phyloP scores from a whole-genome alignment of 2,329 filamentous ascomycete species.

The Diaporthe sp. region DNA sequence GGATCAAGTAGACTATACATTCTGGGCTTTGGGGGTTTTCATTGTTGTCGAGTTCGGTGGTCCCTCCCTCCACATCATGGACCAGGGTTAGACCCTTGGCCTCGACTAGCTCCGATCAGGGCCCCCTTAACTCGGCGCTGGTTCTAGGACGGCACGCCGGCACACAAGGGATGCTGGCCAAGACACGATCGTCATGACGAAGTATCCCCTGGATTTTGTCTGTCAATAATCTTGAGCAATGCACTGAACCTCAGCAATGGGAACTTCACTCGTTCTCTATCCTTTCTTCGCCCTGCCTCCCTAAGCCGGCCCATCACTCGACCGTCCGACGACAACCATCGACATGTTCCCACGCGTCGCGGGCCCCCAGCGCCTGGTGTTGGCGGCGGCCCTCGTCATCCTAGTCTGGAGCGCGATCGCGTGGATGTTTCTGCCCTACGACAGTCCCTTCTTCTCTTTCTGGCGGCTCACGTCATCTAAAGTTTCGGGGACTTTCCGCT shows the following conservation, averaged over 20 bases:
- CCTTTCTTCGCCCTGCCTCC: conserved; percentile 4
- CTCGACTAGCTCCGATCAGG: neutral
- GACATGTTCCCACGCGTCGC: conserved; percentile 38
- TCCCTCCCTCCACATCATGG: too few species aligned
- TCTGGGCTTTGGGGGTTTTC: neutral
- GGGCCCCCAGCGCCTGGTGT: conserved; percentile 36
- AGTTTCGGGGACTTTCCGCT: conserved; percentile 47
- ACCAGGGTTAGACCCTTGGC: conserved; percentile 4
- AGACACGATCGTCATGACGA: neutral
- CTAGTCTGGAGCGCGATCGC: conserved; percentile 40
- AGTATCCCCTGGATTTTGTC: neutral
- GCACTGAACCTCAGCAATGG: conserved; percentile 15
- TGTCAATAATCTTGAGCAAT: neutral
- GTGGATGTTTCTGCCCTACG: conserved; percentile 46
- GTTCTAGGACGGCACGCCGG: neutral
- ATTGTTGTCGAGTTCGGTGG: too few species aligned
- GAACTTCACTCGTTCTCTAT: neutral
- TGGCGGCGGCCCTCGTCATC: conserved; percentile 31
- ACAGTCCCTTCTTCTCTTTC: conserved; percentile 45
- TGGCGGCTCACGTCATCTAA: conserved; percentile 44
- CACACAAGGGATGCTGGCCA: neutral
- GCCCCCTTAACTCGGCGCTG: neutral
- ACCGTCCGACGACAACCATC: conserved; percentile 10
- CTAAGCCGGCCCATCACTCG: neutral
- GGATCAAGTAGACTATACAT: too few species aligned